phyloP scores from a whole-genome alignment of 768 basidiomycete genomes.

The Termitomyces sp. region DNA sequence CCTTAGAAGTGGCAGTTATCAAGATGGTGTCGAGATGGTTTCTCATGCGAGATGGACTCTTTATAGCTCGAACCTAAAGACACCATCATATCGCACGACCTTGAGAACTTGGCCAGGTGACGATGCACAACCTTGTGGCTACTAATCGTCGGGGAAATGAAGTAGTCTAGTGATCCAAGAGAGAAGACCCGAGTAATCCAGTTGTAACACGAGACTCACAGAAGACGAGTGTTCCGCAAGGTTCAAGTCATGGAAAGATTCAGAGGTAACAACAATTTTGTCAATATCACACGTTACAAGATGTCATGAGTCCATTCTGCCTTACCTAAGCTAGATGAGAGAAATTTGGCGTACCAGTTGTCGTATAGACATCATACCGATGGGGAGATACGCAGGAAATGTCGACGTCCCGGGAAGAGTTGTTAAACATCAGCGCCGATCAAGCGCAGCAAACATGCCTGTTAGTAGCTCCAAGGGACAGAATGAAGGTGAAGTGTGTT shows the following conservation, averaged over 20 bases:
- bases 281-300: slow-evolving; percentile 1
- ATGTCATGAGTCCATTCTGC: slow-evolving; percentile 3
- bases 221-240: neutral
- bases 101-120: slow-evolving; percentile 5
- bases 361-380: slow-evolving; percentile 1
- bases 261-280: neutral
- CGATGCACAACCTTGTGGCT: neutral
- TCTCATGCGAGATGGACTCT: neutral
- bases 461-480: neutral
- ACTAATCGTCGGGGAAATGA: neutral
- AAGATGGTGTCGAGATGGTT: neutral
- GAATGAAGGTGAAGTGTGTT: neutral
- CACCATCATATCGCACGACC: neutral
- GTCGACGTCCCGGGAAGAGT: slow-evolving; percentile 1
- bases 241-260: neutral
- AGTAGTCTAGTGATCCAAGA: neutral
- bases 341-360: no score
- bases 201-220: neutral
- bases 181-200: neutral
- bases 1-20: neutral
- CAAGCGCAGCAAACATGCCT: neutral
- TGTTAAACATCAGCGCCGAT: neutral
- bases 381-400: slow-evolving; percentile 3
- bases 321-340: neutral
- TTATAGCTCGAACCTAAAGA: slow-evolving; percentile 3